Conservation (phyloP, 2,329 filamentous ascomycete genomes). For the Phoma sp. region DNA sequence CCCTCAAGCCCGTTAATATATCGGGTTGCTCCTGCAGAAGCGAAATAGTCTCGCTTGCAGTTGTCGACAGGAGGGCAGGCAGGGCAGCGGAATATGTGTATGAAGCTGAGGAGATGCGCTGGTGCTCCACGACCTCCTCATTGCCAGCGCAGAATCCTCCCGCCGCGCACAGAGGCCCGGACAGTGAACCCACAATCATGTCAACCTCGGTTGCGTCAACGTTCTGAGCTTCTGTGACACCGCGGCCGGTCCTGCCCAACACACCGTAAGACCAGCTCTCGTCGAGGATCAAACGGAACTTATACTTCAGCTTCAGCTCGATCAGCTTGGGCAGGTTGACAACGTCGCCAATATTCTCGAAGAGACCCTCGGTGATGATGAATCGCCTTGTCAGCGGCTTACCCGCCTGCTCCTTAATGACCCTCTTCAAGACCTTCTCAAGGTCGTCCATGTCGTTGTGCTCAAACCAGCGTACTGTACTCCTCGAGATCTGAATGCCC, state of each 20-base stretch:
- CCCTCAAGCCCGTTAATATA: constrained; percentile 76
- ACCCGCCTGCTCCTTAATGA: constrained; percentile 85
- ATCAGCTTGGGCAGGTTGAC: constrained; percentile 85
- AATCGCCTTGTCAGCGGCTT: constrained; percentile 92
- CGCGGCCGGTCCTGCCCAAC: constrained; percentile 86
- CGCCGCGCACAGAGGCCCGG: constrained; percentile 87
- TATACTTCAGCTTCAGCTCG: constrained; percentile 93
- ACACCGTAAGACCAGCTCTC: constrained; percentile 98
- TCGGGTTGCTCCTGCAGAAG: constrained; percentile 88
- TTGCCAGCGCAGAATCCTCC: constrained; percentile 95
- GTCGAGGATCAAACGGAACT: constrained; percentile 96
- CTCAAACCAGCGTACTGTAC: constrained; percentile 90
- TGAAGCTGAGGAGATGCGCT: constrained; percentile 87
- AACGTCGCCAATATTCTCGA: constrained; percentile 87
- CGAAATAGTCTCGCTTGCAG: constrained; percentile 86
- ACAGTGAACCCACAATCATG: constrained; percentile 94
- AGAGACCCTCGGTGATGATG: constrained; percentile 93
- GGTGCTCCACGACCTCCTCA: constrained; percentile 91
- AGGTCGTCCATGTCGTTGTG: constrained; percentile 96
- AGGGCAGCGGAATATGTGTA: constrained; percentile 97
- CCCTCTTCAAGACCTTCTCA: constrained; percentile 80
- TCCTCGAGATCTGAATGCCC: constrained; percentile 89
- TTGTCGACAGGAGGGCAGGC: constrained; percentile 93
- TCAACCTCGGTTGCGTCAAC: constrained; percentile 92
- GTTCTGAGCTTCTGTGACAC: constrained; percentile 94